Conservation (phyloP, 805 yeast species). For the Pichia rugopelliculosa region DNA sequence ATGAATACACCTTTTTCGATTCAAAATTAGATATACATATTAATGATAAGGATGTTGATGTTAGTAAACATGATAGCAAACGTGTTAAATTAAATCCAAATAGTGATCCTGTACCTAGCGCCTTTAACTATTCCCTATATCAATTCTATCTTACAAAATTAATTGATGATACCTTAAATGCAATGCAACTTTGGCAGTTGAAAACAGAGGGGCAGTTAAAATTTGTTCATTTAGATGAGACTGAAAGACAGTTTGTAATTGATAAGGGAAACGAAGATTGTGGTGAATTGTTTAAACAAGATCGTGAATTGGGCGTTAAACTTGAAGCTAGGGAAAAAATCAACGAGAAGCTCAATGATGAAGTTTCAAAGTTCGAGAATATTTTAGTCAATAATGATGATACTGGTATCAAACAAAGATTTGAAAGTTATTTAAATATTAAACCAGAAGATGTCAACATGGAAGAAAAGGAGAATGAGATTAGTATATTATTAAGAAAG, state of each 20-base stretch:
- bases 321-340: conserved; percentile 25
- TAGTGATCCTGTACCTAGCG: conserved; percentile 2
- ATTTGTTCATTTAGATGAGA: conserved; percentile 29
- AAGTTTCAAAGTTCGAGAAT: conserved; percentile 17
- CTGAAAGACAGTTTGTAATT: conserved; percentile 32
- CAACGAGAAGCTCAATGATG: conserved; percentile 23
- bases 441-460: conserved; percentile 5
- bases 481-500: conserved; percentile 11
- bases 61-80: neutral
- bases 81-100: neutral
- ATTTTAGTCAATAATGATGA: conserved; percentile 12
- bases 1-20: conserved; percentile 15
- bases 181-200: conserved; percentile 21
- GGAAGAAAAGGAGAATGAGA: conserved; percentile 8
- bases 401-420: conserved; percentile 2
- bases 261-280: conserved; percentile 35
- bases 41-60: neutral
- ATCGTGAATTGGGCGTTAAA: conserved; percentile 28
- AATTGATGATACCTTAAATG: conserved; percentile 29
- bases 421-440: conserved; percentile 6
- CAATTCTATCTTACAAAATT: conserved; percentile 32
- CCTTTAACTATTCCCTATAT: conserved; percentile 21
- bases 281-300: conserved; percentile 35
- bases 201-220: conserved; percentile 17
- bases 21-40: conserved; percentile 4